Base-by-base conservation (phyloP, 441 rosid genomes). In the Erodium texanum region DNA sequence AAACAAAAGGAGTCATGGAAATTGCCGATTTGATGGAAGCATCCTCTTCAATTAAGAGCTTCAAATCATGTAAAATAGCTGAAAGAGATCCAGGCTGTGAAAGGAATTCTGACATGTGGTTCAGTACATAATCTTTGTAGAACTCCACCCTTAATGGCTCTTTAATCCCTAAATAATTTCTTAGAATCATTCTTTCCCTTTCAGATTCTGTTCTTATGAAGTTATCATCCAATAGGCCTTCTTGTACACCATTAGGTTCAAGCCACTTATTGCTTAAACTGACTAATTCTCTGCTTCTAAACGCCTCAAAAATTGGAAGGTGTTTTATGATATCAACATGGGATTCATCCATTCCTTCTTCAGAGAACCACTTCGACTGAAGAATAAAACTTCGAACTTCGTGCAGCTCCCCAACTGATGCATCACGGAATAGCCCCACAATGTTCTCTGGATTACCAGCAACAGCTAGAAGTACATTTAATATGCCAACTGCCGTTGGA, bases 341-440 rank as follows among this genome's bases (percentile, higher is more conserved):
- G 58, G 73, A 69, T 62, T 78, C 90, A 75, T 80, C 84, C 89
- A 94, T 87, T 67, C 81, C 77, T 74, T 89, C 91, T 73, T 89
- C 91, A 79, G 74, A 74, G 76, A 88, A 94, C 99, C 99, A 94
- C 85, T 94, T 94, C 34, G 96, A 87, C 82, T 94, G 99, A 78
- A 94, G 92, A 85, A 94, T 75, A 86, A 85, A 94, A 82, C 85
- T 90, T 62, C 90, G 85, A 64, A 94, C 82, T 78, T 94, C 99
- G 77, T 89, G 98, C 77, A 94, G 73, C 79, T 94, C 98, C 52
- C 90, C 90, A 72, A 86, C 92, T 71, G 92, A 92, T 79, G 87
- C 96, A 68, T 80, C 75, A 69, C 54, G 15, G 73, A 94, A 92
- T 80, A 92, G 80, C 36, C 73, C 81, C 74, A 82, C 83, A 69